Evolutionary conservation across 2,329 filamentous ascomycete species (phyloP).

Genomic region (Penicillium expansum): DNA sequence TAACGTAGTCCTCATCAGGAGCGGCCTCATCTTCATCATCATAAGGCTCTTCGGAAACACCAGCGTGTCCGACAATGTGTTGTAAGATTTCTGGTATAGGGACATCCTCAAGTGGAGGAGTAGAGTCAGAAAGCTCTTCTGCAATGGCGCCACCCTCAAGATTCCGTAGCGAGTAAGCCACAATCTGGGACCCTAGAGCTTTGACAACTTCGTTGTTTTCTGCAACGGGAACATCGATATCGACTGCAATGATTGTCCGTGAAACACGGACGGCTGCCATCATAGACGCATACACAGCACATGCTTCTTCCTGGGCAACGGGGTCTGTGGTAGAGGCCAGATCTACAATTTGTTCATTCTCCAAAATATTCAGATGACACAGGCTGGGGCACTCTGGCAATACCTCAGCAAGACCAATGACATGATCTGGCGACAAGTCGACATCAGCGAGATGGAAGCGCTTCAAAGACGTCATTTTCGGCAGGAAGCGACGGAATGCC

Average conservation of each 20-base stretch:
- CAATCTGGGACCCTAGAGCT: constrained; percentile 87
- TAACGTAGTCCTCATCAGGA: constrained; percentile 90
- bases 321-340: constrained; percentile 77
- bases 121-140: constrained; percentile 51
- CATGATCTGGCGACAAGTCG: constrained; percentile 78
- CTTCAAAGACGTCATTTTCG: constrained; percentile 73
- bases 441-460: constrained; percentile 85
- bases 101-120: constrained; percentile 49
- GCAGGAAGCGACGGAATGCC: constrained; percentile 77
- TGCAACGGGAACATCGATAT: constrained; percentile 80
- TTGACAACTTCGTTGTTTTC: constrained; percentile 88
- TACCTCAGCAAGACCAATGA: constrained; percentile 85
- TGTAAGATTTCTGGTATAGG: constrained; percentile 79
- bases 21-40: constrained; percentile 65
- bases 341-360: constrained; percentile 63
- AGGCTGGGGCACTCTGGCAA: constrained; percentile 77
- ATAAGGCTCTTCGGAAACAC: constrained; percentile 49
- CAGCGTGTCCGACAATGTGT: constrained; percentile 73
- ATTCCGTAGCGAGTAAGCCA: constrained; percentile 89
- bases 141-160: constrained; percentile 74
- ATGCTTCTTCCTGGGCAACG: constrained; percentile 84
- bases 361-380: constrained; percentile 81
- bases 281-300: constrained; percentile 86
- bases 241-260: constrained; percentile 78
- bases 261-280: constrained; percentile 85